These are phyloP conservation scores for Naganishia kalamii DNA, from an alignment of 768 basidiomycete genomes.

Conservation along the genomic window DNA sequence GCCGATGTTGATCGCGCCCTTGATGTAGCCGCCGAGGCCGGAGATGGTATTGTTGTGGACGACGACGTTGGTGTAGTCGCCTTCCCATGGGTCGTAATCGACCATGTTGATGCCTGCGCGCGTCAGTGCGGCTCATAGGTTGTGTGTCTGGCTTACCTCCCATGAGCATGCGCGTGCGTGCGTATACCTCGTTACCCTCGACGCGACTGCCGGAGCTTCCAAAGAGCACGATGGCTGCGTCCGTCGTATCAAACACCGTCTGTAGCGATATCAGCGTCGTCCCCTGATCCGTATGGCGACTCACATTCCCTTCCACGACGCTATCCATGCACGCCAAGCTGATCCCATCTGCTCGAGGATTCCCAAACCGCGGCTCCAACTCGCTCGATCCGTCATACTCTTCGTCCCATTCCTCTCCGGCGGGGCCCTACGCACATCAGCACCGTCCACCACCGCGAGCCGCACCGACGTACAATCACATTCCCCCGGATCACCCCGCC, in stretches of 20 bases:
- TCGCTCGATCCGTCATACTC: slow-evolving; percentile 43
- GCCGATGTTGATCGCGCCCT: slow-evolving; percentile 46
- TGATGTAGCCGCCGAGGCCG: slow-evolving; percentile 42
- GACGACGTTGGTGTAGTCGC: slow-evolving; percentile 42
- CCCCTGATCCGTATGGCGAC: slow-evolving; percentile 11
- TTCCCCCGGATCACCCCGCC: slow-evolving; percentile 37
- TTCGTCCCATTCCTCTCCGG: slow-evolving; percentile 48
- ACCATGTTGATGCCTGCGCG: slow-evolving; percentile 45
- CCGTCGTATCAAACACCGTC: slow-evolving; percentile 46
- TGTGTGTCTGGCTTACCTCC: slow-evolving; percentile 34
- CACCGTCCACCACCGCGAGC: background rate
- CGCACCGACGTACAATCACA: slow-evolving; percentile 39
- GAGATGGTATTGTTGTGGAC: slow-evolving; percentile 44
- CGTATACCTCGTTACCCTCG: slow-evolving; percentile 39
- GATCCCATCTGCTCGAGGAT: slow-evolving; percentile 46
- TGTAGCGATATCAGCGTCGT: too few species aligned
- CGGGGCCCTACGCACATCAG: slow-evolving; percentile 36
- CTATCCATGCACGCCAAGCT: slow-evolving; percentile 48
- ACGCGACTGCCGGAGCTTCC: slow-evolving; percentile 43
- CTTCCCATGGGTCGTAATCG: slow-evolving; percentile 46
- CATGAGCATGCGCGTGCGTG: slow-evolving; percentile 40
- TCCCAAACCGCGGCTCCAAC: slow-evolving; percentile 35
- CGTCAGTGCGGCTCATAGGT: background rate
- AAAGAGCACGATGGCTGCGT: slow-evolving; percentile 47
- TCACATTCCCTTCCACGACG: slow-evolving; percentile 44